Evolutionary conservation across 345 rosid species (phyloP), one percentile per base, ranked within the genome.

Genomic region (Acer yangbiense): DNA sequence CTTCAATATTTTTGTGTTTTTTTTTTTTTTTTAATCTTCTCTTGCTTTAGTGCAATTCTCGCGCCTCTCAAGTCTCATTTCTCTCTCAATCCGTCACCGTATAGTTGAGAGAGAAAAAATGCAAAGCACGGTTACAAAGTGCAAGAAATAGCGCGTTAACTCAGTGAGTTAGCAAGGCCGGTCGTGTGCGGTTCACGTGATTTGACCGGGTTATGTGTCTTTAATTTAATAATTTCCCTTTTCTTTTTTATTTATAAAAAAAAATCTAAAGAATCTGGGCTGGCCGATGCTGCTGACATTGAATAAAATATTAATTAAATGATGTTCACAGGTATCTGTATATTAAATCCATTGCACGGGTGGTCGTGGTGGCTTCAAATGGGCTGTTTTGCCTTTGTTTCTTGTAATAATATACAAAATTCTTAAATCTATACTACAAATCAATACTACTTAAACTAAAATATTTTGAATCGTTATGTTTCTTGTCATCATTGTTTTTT

Each of bases 11-110:
- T 41, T 43, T 41, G 29, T 43, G 12, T 35, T 39, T 39, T n/a
- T 66, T 66, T 39, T 9, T 55, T 17, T 29, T 29, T 29, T n/a
- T 66, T 39, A 17, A 3, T 55, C 32, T 29, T 29, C 12, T 58
- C 48, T 55, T 71, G 72, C 14, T 68, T 21, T 68, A 35, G 75
- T 70, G 27, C 75, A 71, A 71, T 71, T 73, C 76, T 62, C 43
- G 76, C 69, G 68, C 60, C 69, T 1, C 57, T 14, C 39, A 27
- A 50, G 55, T 27, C 32, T 27, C 57, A 7, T 2, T 23, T 54
- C 13, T 60, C 76, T 23, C 14, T 61, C 41, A 43, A 41, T 61
- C 69, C 60, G 77, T 29, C 69, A 50, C 69, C 69, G 57, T 61
- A 43, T 0, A 23, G 12, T 9, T 2, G 13, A 60, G 64, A 60